Base-by-base conservation (phyloP, 352 stramenopile genomes). In the Phytophthora crassamura region DNA sequence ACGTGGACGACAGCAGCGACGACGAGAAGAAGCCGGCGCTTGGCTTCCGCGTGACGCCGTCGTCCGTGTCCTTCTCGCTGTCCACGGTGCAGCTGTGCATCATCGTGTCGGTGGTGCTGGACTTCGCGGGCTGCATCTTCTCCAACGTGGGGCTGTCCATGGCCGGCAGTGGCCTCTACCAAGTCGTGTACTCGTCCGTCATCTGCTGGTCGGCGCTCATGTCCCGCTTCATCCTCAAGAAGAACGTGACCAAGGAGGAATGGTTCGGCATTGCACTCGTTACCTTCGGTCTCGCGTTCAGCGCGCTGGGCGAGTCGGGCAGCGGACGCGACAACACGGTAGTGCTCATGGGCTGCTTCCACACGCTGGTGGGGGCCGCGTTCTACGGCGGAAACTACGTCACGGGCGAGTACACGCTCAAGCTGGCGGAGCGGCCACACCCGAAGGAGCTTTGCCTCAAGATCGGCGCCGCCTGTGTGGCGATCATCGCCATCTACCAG, bases 371-470 rank as follows among this genome's bases (percentile, higher is more conserved):
- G 3, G 87, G 83, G 2, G 87, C 87, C 1, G 87, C 80, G 2
- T 95, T 94, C 51, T 95, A 95, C 58, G 87, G 85, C 7, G 87
- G 84, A 32, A 95, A 94, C 72, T 95, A 95, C 50, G 87, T 95
- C 25, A 80, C 83, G 18, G 87, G 87, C 33, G 87, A 95, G 58
- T 94, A 88, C 69, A 92, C 83, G 43, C 72, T 95, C 38, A 90
- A 91, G 67, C 71, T 94, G 42, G 82, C 84, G 0, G 87, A 93
- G 47, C 77, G 78, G 22, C 85, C 85, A 2, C 75, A 91, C 45
- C 82, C 87, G 7, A 82, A 90, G 40, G 84, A 93, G 16, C 65
- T 95, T 32, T 95, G 87, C 49, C 68, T 94, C 15, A 91, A 90
- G 64, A 91, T 95, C 42, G 87, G 87, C 16, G 74, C 81, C 2